A percentile compares a stretch with the other conserved stretches of the same genome.
phyloP scores from a whole-genome alignment of 2,329 filamentous ascomycete genomes.

The Plectosphaerella sp. region DNA sequence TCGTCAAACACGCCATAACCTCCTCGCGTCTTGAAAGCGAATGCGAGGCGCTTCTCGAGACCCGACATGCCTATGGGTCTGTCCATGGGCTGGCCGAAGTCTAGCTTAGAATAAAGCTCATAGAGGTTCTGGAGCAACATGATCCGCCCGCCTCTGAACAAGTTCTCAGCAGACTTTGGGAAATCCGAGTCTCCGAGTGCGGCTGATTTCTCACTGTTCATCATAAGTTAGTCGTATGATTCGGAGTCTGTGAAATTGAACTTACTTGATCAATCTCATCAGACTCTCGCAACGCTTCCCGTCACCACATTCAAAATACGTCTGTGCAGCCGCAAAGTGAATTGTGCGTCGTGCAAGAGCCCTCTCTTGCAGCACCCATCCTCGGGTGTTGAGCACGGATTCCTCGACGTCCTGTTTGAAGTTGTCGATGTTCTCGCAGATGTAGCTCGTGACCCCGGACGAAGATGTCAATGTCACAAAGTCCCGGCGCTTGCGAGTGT shows the following conservation, averaged over 20 bases:
- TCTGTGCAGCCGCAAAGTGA: constrained; percentile 11
- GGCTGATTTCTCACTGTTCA: not conserved
- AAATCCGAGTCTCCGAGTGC: not conserved
- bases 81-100: not conserved
- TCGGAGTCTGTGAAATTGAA: too few relatives aligned
- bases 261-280: not conserved
- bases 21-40: not conserved
- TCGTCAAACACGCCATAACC: not conserved
- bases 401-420: constrained; percentile 11
- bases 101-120: not conserved
- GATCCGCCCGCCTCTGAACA: not conserved
- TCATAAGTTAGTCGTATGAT: too few relatives aligned
- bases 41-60: not conserved
- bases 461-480: not conserved
- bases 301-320: constrained; percentile 11
- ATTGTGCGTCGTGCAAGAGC: constrained; percentile 33
- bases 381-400: constrained; percentile 15
- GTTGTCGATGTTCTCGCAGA: constrained; percentile 22
- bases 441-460: not conserved
- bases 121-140: not conserved
- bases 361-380: constrained; percentile 37
- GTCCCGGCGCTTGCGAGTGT: not conserved
- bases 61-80: not conserved
- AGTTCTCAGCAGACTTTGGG: not conserved
- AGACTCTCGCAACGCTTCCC: not conserved